Evolutionary conservation across 2,329 filamentous ascomycete species (phyloP), one percentile per base, ranked within the genome.

Genomic region (Kalmusia sp.): DNA sequence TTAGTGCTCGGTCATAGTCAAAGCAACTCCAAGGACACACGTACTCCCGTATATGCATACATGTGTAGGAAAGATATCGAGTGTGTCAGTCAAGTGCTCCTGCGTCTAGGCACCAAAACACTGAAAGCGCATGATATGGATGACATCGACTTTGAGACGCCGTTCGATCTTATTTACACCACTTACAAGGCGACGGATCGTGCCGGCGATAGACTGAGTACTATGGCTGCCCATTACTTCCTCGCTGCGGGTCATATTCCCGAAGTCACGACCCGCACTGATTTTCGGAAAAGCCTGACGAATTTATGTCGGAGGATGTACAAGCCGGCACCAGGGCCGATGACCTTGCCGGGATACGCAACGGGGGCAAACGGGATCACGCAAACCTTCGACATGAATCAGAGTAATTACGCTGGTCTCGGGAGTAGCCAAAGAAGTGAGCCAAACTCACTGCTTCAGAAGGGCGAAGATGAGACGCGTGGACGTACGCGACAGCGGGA

Each of bases 191-290:
- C 31, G 17, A 38, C 31, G 1, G 49, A 46, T 6, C 39, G 49
- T 14, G 17, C 40, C 7, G 25, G 31, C 7, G 33, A 39, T 27
- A 35, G 28, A 6, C 30, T 51, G 2, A 21, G 31, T 24, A 24
- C 17, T 2, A 22, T 51, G 39, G 40, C 34, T 7, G 49, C 40
- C 9, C 46, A 25, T 11, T 51, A 45, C 40, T 51, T 51, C 17
- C 49, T 51, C 17, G 49, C 49, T 4, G 40, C 49, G 5, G 40
- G 24, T 5, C 31, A 39, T 33, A 19, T 51, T 6, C 7, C n/a
- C 4, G 19, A 30, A 8, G 30, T 51, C 11, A 38, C 40, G 7
- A 51, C 40, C 11, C 24, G 33, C 8, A 24, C 12, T 6, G 25
- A 44, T 12, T 51, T 51, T 27, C 11, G n/a, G 9, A 19, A 25